Conservation (phyloP, 2,329 filamentous ascomycete species). For the Pseudogymnoascus sp. region DNA sequence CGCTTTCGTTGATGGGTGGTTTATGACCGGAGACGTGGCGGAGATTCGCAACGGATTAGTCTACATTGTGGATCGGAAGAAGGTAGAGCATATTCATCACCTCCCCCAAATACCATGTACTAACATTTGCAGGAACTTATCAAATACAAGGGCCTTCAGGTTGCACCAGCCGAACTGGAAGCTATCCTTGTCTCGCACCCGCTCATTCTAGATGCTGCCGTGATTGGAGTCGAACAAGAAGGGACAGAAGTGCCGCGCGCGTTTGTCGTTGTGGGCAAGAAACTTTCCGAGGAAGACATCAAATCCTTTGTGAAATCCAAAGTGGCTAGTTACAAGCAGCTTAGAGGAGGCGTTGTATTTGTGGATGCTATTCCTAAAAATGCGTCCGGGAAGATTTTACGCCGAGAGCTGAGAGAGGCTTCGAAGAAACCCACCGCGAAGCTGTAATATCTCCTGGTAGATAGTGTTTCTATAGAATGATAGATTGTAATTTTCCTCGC, state of each 20-base stretch:
- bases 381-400: constrained; percentile 45
- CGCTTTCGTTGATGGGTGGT: neutral
- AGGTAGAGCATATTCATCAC: constrained; percentile 30
- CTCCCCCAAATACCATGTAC: neutral
- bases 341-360: constrained; percentile 65
- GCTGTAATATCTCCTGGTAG: neutral
- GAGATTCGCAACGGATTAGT: constrained; percentile 35
- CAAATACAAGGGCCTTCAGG: constrained; percentile 38
- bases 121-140: constrained; percentile 36
- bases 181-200: constrained; percentile 28
- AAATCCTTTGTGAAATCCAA: constrained; percentile 49
- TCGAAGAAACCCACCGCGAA: constrained; percentile 25
- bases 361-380: constrained; percentile 66
- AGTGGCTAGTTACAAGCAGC: constrained; percentile 56
- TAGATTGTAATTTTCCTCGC: neutral
- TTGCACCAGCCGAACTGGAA: constrained; percentile 38
- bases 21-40: neutral
- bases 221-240: constrained; percentile 44
- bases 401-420: constrained; percentile 38
- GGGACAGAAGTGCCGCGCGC: constrained; percentile 48
- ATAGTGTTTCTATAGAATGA: neutral
- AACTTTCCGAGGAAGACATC: constrained; percentile 44
- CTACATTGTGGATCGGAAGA: constrained; percentile 63
- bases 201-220: constrained; percentile 48
- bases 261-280: constrained; percentile 40